Evolutionary conservation across 495 filamentous ascomycete species (phyloP), one percentile per base, ranked within the genome.

Genomic region (Pseudomonodictys pantanalensis): DNA sequence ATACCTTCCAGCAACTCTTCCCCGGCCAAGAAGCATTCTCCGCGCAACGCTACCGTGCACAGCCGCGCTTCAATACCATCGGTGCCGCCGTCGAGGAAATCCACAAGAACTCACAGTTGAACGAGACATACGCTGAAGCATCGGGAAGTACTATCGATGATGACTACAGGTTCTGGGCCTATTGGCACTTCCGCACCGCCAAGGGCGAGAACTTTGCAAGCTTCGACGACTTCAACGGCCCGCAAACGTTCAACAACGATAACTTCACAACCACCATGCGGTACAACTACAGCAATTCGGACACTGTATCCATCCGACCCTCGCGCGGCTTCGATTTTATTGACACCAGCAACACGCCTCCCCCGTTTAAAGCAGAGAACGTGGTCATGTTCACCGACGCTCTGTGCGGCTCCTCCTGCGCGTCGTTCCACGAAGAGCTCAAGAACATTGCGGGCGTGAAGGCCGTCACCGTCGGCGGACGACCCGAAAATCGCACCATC

Each of bases 1-100:
- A 66, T 26, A 32, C 54, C 8, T 62, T 66, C 49, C 58, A 54
- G 53, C 63, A 66, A 33, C 53, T 66, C 3, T 66, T 66, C 30
- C 63, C 58, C 2, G 35, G 18, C 0, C 26, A 60, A 44, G 26
- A 25, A 6, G 56, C 62, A 0, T 65, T 56, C 30, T 47, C 42
- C 12, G 56, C 24, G 4, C 56, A 61, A 25, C 25, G 49, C 1
- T 62, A 55, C 24, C 58, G 63, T 15, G 58, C 52, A 11, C 23
- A 41, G 11, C 47, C 61, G 30, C 41, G 50, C 23, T 62, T 53
- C 47, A 8, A n/a, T 7, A 15, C 35, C 20, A 66, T 66, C 42
- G 63, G 58, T 2, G 46, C 52, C 33, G 42, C 30, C 6, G 58
- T 62, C n/a, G n/a, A 10, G 5, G 23, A 62, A 24, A 55, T 58